These are phyloP conservation scores for Kondoa malvinella DNA, from an alignment of 768 basidiomycete species.

Conservation along the genomic window DNA sequence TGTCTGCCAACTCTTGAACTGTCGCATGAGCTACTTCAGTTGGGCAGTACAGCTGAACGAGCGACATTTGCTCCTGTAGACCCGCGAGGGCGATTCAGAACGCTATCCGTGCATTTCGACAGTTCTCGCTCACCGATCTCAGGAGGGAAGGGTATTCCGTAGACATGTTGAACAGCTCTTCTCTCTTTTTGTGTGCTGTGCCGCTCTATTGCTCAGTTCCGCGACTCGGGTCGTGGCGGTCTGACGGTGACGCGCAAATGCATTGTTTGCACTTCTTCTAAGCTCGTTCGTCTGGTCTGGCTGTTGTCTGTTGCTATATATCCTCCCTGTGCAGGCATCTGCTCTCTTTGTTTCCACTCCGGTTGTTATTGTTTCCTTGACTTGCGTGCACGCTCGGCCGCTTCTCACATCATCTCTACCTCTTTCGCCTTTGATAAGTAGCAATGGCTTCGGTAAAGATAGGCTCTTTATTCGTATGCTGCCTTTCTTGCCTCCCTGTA, in stretches of 20 bases:
- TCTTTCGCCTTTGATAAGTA: too few relatives aligned
- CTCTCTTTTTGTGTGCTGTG: background rate
- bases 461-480: background rate
- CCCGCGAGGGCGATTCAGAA: background rate
- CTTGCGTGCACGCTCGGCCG: too few relatives aligned
- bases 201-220: background rate
- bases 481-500: too few relatives aligned
- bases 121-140: background rate
- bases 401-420: too few relatives aligned
- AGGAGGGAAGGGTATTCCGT: conserved; percentile 6
- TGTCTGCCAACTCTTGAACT: conserved; percentile 82
- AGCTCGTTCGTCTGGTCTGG: too few relatives aligned
- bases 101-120: background rate
- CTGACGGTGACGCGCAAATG: too few relatives aligned
- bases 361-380: too few relatives aligned
- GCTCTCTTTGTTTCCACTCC: too few relatives aligned
- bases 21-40: conserved; percentile 96
- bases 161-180: background rate
- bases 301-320: too few relatives aligned
- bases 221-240: background rate
- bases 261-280: too few relatives aligned
- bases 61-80: conserved; percentile 69
- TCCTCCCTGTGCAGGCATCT: too few relatives aligned
- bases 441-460: background rate
- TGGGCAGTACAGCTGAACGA: conserved; percentile 86